A percentile compares a stretch with the other conserved stretches of the same genome.
Conservation (phyloP, 495 filamentous ascomycete species). For the Hamigera avellanea region DNA sequence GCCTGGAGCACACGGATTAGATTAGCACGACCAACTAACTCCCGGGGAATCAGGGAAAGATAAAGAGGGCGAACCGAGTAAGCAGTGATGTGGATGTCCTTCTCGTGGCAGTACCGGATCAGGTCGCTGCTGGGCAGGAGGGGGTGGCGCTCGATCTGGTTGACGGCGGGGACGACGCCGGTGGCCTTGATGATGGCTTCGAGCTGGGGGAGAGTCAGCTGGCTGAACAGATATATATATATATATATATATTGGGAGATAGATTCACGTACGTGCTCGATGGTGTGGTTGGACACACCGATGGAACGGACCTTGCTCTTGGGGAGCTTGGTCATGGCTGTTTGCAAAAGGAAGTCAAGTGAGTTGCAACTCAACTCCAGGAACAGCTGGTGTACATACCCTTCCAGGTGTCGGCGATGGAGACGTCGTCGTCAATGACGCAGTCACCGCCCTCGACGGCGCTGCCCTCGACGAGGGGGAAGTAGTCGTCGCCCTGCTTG, state of each 20-base stretch:
- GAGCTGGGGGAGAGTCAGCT: conserved; percentile 20
- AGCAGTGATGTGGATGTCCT: conserved; percentile 36
- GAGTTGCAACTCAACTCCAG: not conserved
- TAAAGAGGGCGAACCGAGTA: too few relatives aligned
- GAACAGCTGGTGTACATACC: too few relatives aligned
- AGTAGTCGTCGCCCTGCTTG: conserved; percentile 28
- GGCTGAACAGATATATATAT: too few relatives aligned
- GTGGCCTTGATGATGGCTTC: conserved; percentile 39
- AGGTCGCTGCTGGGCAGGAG: conserved; percentile 32
- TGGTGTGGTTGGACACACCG: conserved; percentile 40
- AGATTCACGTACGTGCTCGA: conserved; percentile 33
- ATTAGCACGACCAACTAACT: too few relatives aligned
- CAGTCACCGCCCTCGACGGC: conserved; percentile 27
- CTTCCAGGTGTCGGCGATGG: conserved; percentile 42
- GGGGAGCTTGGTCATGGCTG: conserved; percentile 39
- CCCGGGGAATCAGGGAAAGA: too few relatives aligned
- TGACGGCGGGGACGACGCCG: conserved; percentile 34
- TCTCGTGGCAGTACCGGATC: conserved; percentile 32
- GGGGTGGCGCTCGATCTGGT: conserved; percentile 43
- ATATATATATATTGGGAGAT: too few relatives aligned
- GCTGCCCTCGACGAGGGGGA: conserved; percentile 30
- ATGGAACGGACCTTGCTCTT: conserved; percentile 39
- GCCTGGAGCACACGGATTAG: conserved; percentile 18
- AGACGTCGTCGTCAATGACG: conserved; percentile 32
- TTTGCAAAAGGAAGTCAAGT: conserved; percentile 6